These are phyloP conservation scores for Euphorbia celastroides DNA, from an alignment of 441 rosid genomes.

Conservation along the genomic window DNA sequence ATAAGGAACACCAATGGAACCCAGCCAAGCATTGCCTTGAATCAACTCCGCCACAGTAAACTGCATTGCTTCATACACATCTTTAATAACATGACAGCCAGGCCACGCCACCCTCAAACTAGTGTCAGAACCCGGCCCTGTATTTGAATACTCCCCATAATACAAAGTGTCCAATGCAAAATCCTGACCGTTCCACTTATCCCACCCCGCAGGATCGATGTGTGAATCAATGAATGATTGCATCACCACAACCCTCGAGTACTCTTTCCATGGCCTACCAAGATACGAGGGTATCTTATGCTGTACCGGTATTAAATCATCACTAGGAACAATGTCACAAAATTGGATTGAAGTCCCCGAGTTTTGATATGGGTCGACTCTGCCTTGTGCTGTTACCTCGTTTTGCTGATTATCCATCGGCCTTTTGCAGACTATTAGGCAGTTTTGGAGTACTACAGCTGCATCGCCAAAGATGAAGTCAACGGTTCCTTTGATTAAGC, in stretches of 20 bases:
- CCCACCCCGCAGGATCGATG: slow-evolving; percentile 43
- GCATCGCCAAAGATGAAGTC: slow-evolving; percentile 20
- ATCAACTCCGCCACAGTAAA: slow-evolving; percentile 42
- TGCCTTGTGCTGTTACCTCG: slow-evolving; percentile 57
- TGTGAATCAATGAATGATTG: slow-evolving; percentile 29
- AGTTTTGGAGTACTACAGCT: slow-evolving; percentile 19
- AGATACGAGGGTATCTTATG: slow-evolving; percentile 29
- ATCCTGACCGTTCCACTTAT: slow-evolving; percentile 25
- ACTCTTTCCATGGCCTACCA: slow-evolving; percentile 61
- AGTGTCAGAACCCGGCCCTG: slow-evolving; percentile 41
- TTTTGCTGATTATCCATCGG: slow-evolving; percentile 42
- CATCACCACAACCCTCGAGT: slow-evolving; percentile 43
- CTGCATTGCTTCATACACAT: slow-evolving; percentile 30
- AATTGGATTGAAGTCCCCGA: slow-evolving; percentile 48
- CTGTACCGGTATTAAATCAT: slow-evolving; percentile 29
- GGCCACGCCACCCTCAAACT: slow-evolving; percentile 40
- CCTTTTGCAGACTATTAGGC: background rate
- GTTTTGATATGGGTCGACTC: slow-evolving; percentile 53
- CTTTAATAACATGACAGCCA: slow-evolving; percentile 38
- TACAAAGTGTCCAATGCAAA: slow-evolving; percentile 42
- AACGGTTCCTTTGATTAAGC: slow-evolving; percentile 15
- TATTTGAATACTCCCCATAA: slow-evolving; percentile 42
- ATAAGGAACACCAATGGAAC: slow-evolving; percentile 37
- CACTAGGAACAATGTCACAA: slow-evolving; percentile 34
- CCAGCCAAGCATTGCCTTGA: slow-evolving; percentile 42